A percentile compares a stretch with the other conserved stretches of the same genome.
Conservation (phyloP, 768 basidiomycete genomes). For the Amanita molliuscula region DNA sequence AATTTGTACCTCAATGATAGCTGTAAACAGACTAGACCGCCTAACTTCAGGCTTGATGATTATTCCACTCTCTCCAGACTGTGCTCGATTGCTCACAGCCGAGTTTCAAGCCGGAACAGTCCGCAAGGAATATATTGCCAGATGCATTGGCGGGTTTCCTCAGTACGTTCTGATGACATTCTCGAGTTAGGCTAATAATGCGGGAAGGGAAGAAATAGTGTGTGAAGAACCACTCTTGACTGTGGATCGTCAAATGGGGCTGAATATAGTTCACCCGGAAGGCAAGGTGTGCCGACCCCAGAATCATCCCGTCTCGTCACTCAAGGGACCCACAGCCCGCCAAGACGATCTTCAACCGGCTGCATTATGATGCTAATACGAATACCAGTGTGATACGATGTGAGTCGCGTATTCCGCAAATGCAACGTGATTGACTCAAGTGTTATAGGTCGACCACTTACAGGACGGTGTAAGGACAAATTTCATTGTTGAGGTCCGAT, state of each 20-base stretch:
- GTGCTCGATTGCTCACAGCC: constrained; percentile 59
- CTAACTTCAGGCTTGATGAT: constrained; percentile 96
- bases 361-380: constrained; percentile 72
- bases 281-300: constrained; percentile 57
- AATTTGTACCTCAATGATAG: neutral
- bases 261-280: constrained; percentile 92
- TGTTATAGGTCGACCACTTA: constrained; percentile 59
- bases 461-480: constrained; percentile 72
- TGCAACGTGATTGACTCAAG: constrained; percentile 17
- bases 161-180: constrained; percentile 29
- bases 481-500: neutral
- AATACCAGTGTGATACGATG: constrained; percentile 86
- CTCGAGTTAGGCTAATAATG: neutral
- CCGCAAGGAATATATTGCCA: constrained; percentile 86
- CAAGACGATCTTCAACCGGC: constrained; percentile 77
- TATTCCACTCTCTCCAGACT: constrained; percentile 60
- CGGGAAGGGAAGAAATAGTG: constrained; percentile 57
- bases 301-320: neutral
- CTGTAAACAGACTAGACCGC: constrained; percentile 84
- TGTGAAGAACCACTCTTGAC: constrained; percentile 86
- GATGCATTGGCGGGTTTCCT: constrained; percentile 80
- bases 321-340: constrained; percentile 44
- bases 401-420: constrained; percentile 19
- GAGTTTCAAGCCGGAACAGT: constrained; percentile 81
- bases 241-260: constrained; percentile 91